These are phyloP conservation scores for Paraurostyla sp. DNA, from an alignment of 73 alveolate species.

Conservation along the genomic window DNA sequence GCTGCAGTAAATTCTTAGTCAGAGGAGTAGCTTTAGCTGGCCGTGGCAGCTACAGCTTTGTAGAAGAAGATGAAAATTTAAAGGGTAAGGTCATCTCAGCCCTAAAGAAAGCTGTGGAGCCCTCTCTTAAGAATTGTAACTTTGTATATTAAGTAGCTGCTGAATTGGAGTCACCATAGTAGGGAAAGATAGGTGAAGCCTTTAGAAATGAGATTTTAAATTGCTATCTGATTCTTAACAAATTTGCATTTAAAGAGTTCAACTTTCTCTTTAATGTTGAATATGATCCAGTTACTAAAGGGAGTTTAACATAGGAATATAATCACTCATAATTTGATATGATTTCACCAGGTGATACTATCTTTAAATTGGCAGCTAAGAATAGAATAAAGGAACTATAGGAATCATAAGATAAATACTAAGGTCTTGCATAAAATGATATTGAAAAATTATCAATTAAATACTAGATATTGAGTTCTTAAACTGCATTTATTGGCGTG, in stretches of 20 bases:
- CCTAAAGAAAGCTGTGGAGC: slow-evolving; percentile 64
- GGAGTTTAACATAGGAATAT: neutral
- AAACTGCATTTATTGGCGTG: slow-evolving; percentile 51
- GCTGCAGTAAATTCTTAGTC: slow-evolving; percentile 76
- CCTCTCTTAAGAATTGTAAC: neutral
- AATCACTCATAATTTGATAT: neutral
- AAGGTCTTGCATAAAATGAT: neutral
- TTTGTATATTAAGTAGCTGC: neutral
- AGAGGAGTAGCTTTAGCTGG: slow-evolving; percentile 75
- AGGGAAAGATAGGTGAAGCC: slow-evolving; percentile 27
- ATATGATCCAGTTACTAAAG: neutral
- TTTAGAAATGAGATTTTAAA: slow-evolving; percentile 20
- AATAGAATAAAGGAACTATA: neutral
- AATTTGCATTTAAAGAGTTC: neutral
- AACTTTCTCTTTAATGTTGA: neutral
- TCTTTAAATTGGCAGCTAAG: slow-evolving; percentile 43
- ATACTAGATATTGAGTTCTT: slow-evolving; percentile 4
- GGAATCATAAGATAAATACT: neutral
- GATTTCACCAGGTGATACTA: neutral
- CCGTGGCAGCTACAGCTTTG: slow-evolving; percentile 81
- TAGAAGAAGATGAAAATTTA: slow-evolving; percentile 64
- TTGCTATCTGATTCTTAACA: neutral
- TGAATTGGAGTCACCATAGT: neutral
- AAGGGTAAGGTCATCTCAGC: slow-evolving; percentile 76
- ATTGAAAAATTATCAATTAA: neutral